Evolutionary conservation across 495 filamentous ascomycete genomes (phyloP).

Genomic region (Aspergillus incahuasiensis): DNA sequence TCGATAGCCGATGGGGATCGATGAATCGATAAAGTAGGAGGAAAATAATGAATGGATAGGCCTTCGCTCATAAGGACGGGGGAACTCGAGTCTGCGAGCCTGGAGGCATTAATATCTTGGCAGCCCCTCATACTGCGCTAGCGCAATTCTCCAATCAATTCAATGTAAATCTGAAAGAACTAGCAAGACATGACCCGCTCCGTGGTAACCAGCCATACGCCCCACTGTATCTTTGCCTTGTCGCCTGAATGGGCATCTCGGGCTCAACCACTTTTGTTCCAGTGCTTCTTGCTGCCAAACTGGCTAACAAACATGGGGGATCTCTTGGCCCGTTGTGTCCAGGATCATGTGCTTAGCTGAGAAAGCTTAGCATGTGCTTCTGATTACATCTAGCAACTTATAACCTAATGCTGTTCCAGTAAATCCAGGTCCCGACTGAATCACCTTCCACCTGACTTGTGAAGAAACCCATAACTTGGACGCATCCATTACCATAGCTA

Average conservation of each 20-base stretch:
- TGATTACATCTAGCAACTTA: too few species aligned
- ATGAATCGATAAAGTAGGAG: conserved; percentile 17
- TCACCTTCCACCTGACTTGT: too few species aligned
- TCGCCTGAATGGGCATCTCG: not conserved
- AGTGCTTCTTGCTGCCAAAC: not conserved
- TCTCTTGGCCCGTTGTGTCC: too few species aligned
- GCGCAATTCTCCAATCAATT: conserved; percentile 5
- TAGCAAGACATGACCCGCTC: not conserved
- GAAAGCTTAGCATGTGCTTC: too few species aligned
- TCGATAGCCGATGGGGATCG: conserved; percentile 11
- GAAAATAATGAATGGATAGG: conserved; percentile 16
- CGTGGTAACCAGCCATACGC: not conserved
- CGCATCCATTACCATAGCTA: too few species aligned
- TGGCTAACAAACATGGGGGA: too few species aligned
- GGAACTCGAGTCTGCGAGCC: not conserved
- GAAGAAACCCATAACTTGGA: too few species aligned
- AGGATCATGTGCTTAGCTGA: too few species aligned
- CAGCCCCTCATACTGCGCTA: conserved; percentile 11
- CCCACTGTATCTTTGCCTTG: not conserved
- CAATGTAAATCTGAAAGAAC: too few species aligned
- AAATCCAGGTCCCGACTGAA: too few species aligned
- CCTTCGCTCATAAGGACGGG: conserved; percentile 3
- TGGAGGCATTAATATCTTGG: conserved; percentile 8
- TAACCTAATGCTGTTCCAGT: too few species aligned
- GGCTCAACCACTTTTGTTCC: not conserved